Base-by-base conservation (phyloP, 108 stramenopile genomes). In the Skeletonema marinoi region DNA sequence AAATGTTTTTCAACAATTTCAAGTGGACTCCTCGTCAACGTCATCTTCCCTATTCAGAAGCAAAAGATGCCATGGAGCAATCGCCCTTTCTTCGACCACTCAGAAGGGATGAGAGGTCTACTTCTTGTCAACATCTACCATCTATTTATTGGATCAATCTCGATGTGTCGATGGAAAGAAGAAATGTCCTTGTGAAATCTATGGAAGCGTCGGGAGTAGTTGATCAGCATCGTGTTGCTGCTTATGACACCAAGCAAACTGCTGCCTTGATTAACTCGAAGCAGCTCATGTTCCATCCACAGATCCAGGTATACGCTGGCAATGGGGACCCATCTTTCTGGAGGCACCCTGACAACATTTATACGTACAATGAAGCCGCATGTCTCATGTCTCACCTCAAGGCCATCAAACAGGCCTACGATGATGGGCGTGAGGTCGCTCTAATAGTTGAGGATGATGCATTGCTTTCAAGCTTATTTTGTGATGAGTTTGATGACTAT, bases 361-460 rank as follows among this genome's bases (percentile, higher is more conserved):
- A 25, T 25, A 25, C 25, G 25, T 25, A 25, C 25, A 25, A 25
- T 25, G 25, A 25, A 25, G 25, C 25, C 25, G 25, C 25, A 25
- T 25, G 25, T 25, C 25, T 25, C 25, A 25, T 25, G 25, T 25
- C 25, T 25, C 25, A 25, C 25, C 25, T 25, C 25, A 25, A 25
- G 25, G 25, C 25, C 25, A 25, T 25, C 25, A 25, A 25, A 25
- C 25, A 25, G 25, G 25, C 65, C 12, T 65, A 65, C 13, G 65
- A 65, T 29, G 16, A 16, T 12, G 65, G 65, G 19, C 32, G 30
- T 14, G 65, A 65, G 19, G 7, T 38, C 5, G 65, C 65, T n/a
- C 11, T 65, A 3, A 65, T 65, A 6, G 19, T 36, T 11, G 65
- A 65, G 13, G 65, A 65, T n/a, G 65, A 65, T 35, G 33, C 33